Percentiles rank a stretch among this genome's conserved stretches.
Conservation (phyloP, 306 rosid genomes). For the Boehmeria nivea region DNA sequence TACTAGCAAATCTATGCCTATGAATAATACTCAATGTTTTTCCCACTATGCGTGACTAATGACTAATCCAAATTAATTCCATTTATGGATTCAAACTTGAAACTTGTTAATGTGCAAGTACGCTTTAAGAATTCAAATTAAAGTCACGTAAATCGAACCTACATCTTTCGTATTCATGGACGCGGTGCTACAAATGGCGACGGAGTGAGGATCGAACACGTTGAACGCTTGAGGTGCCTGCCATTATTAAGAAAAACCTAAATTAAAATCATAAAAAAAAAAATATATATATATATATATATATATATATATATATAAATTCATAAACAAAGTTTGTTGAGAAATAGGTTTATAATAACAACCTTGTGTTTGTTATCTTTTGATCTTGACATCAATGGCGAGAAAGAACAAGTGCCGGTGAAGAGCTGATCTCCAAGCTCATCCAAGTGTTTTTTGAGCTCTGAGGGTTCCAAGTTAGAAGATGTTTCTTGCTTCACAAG, state of each 20-base stretch:
- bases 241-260: no score
- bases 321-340: no score
- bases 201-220: constrained; percentile 51
- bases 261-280: background rate
- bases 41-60: no score
- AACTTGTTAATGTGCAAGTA: no score
- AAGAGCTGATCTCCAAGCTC: constrained; percentile 87
- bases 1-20: no score
- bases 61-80: no score
- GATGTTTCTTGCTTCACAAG: constrained; percentile 70
- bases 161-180: constrained; percentile 64
- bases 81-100: no score
- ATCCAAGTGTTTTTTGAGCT: constrained; percentile 62
- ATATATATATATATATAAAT: no score
- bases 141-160: constrained; percentile 37
- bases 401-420: constrained; percentile 71
- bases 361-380: constrained; percentile 67
- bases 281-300: no score
- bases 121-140: no score
- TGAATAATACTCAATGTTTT: no score
- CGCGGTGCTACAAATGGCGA: constrained; percentile 42
- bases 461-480: constrained; percentile 53
- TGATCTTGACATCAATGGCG: constrained; percentile 36
- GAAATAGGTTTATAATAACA: no score
- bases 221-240: constrained; percentile 77